Evolutionary conservation across 2,329 filamentous ascomycete genomes (phyloP), one percentile per base, ranked within the genome.

Genomic region (Seiridium unicorne): DNA sequence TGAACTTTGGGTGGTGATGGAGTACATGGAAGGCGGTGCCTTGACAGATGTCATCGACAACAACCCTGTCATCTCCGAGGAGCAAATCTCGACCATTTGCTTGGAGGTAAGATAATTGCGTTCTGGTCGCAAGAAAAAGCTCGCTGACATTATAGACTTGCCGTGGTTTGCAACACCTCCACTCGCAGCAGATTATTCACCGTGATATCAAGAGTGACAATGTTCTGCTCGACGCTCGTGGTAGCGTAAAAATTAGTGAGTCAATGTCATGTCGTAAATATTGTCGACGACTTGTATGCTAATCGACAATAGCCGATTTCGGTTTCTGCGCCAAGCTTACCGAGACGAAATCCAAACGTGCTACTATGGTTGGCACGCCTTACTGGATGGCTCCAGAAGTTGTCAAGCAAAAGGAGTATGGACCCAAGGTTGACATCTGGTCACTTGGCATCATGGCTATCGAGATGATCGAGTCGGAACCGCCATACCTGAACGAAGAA

Each of bases 301-400:
- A 36, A 57, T 44, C 51, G n/a, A 60, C 56, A 58, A 60, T 70
- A 95, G 93, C 95, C 68, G 95, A 99, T 86, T 99, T 99, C 73
- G 95, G 95, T 66, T 98, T 99, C 84, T 98, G 93, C 74, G 95
- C 95, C 74, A 98, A 98, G 81, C 90, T 99, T 63, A 98, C 94
- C 42, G 95, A 98, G 74, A 89, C 93, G 65, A 96, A 96, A 79
- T 95, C 87, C 69, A 98, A 99, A 84, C 93, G 95, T 75, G 93
- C 94, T 48, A 99, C 95, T 61, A 98, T 99, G 95, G 95, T 99
- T 59, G 95, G 95, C 65, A 99, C 95, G 40, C 95, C 95, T 13
- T 99, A 98, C 83, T 99, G 95, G 95, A 99, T 99, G 95, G 95
- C 95, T 7, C 95, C 95, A 44, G 95, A 99, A 77, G 95, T 99